Evolutionary conservation across 208 protist species (phyloP).

Genomic region (Trypanosomatidae sp.): DNA sequence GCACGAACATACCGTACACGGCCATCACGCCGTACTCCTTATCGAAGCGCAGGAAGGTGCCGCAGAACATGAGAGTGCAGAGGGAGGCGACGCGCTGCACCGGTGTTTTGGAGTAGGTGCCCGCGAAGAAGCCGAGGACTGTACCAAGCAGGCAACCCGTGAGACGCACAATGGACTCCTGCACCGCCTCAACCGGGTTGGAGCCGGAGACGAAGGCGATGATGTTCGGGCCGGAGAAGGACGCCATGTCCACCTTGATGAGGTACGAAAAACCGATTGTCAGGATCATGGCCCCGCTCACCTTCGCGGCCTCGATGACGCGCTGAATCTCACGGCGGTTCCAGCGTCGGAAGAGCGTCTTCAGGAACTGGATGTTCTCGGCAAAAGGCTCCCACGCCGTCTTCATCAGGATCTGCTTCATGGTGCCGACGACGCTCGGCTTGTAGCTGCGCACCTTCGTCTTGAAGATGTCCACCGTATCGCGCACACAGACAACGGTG

Average conservation of each 20-base stretch:
- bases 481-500: conserved; percentile 75
- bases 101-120: conserved; percentile 63
- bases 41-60: conserved; percentile 80
- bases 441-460: too few relatives aligned
- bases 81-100: conserved; percentile 79
- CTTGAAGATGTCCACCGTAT: conserved; percentile 76
- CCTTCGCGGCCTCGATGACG: conserved; percentile 87
- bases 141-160: conserved; percentile 86
- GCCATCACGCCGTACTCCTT: conserved; percentile 87
- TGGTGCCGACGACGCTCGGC: conserved; percentile 22
- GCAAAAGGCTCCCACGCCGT: conserved; percentile 35
- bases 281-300: conserved; percentile 85
- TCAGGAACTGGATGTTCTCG: too few relatives aligned
- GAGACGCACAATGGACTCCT: conserved; percentile 82
- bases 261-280: conserved; percentile 80
- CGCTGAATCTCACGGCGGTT: conserved; percentile 78
- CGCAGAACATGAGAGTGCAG: conserved; percentile 77
- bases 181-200: conserved; percentile 86
- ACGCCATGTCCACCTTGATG: conserved; percentile 58
- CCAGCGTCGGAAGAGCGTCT: too few relatives aligned
- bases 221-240: conserved; percentile 84
- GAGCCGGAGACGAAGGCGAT: conserved; percentile 87
- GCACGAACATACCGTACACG: conserved; percentile 88
- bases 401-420: conserved; percentile 48
- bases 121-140: conserved; percentile 88